Conservation (phyloP, 306 rosid species). For the Lotus japonicus region DNA sequence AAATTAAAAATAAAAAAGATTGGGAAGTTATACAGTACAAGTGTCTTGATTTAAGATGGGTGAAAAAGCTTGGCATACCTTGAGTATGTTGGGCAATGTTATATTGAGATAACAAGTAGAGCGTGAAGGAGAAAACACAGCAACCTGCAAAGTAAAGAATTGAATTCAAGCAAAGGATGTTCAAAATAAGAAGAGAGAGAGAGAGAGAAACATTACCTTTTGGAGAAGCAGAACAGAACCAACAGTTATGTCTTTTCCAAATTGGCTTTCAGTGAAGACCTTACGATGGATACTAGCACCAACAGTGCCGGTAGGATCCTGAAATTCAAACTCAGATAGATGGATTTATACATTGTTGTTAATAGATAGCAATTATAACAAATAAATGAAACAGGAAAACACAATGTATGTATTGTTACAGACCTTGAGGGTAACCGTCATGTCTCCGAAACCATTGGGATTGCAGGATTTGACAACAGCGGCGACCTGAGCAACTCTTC, state of each 20-base stretch:
- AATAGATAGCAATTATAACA: too few species aligned
- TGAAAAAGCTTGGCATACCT: slow-evolving; percentile 29
- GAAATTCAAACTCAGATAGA: slow-evolving; percentile 5
- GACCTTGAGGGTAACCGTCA: slow-evolving; percentile 67
- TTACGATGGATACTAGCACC: slow-evolving; percentile 62
- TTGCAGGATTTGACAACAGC: slow-evolving; percentile 64
- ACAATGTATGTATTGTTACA: not conserved
- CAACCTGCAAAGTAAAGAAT: slow-evolving; percentile 43
- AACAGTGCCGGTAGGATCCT: slow-evolving; percentile 71
- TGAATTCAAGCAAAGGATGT: not conserved
- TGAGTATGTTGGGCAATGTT: slow-evolving; percentile 53
- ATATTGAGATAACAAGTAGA: slow-evolving; percentile 55
- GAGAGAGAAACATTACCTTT: slow-evolving; percentile 40
- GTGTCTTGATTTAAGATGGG: too few species aligned
- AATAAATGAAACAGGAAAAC: too few species aligned
- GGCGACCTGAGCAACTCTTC: slow-evolving; percentile 36
- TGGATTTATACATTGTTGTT: too few species aligned
- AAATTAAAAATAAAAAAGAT: too few species aligned
- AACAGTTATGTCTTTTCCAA: slow-evolving; percentile 45
- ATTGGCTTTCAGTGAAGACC: slow-evolving; percentile 38
- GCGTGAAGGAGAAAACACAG: slow-evolving; percentile 59
- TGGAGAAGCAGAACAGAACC: slow-evolving; percentile 69
- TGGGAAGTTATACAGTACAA: too few species aligned
- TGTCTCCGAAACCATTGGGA: slow-evolving; percentile 69
- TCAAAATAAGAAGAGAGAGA: not conserved